phyloP scores from a whole-genome alignment of 169 alveolate genomes.

The Toxoplasma gondii region DNA sequence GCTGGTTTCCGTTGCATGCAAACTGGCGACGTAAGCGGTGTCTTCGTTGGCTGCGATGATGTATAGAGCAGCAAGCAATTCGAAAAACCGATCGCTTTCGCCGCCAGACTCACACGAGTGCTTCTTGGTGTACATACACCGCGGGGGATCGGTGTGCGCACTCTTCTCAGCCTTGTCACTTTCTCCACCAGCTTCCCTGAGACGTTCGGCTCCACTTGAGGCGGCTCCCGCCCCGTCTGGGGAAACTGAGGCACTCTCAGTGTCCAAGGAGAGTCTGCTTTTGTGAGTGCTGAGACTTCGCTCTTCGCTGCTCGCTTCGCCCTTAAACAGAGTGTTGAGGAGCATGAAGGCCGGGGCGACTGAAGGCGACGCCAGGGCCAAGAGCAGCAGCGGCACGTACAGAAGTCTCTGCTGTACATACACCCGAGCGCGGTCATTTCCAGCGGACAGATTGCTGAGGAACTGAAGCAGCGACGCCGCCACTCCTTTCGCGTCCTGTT shows the following conservation, averaged over 20 bases:
- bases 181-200: background rate
- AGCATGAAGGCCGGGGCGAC: constrained; percentile 31
- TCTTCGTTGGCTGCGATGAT: background rate
- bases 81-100: background rate
- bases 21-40: background rate
- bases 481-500: background rate
- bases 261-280: background rate
- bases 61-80: background rate
- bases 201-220: background rate
- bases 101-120: background rate
- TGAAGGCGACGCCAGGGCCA: background rate
- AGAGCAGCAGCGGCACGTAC: background rate
- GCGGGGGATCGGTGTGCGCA: no score
- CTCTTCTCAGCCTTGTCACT: no score
- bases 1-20: no score
- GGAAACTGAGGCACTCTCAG: background rate
- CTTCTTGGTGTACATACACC: no score
- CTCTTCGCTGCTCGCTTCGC: background rate
- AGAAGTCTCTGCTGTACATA: background rate
- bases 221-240: background rate
- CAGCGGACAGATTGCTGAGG: background rate
- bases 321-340: constrained; percentile 8
- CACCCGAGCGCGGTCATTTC: background rate
- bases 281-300: background rate
- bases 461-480: constrained; percentile 27